Conservation (phyloP, 768 basidiomycete genomes). For the Lyophyllum atratum region DNA sequence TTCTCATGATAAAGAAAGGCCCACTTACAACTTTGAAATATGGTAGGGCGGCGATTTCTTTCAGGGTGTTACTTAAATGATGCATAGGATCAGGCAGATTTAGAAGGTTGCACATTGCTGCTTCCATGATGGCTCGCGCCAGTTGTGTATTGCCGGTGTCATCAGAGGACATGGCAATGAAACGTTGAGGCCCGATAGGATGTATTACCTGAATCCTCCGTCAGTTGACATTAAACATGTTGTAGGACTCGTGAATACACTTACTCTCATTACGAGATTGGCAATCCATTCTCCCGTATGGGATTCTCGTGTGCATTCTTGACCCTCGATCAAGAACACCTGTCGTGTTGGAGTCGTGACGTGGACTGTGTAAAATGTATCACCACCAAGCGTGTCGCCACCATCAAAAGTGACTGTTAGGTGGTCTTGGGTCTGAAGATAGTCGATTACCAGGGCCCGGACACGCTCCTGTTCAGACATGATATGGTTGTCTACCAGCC, state of each 20-base stretch:
- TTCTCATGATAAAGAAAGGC: too few species aligned
- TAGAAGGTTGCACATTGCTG: not conserved
- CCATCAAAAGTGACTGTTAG: slow-evolving; percentile 28
- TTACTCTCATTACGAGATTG: slow-evolving; percentile 10
- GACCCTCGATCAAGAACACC: slow-evolving; percentile 18
- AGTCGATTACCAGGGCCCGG: slow-evolving; percentile 9
- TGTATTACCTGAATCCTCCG: slow-evolving; percentile 12
- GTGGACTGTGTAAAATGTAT: slow-evolving; percentile 23
- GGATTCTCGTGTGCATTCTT: slow-evolving; percentile 8
- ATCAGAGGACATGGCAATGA: slow-evolving; percentile 12
- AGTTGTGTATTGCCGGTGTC: slow-evolving; percentile 11
- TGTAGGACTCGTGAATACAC: not conserved
- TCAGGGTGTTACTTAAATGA: slow-evolving; percentile 25
- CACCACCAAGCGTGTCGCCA: slow-evolving; percentile 8
- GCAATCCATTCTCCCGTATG: slow-evolving; percentile 23
- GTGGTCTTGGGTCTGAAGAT: slow-evolving; percentile 13
- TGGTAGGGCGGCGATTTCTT: slow-evolving; percentile 18
- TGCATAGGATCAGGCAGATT: slow-evolving; percentile 17
- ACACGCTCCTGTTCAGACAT: slow-evolving; percentile 22
- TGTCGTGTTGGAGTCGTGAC: slow-evolving; percentile 11
- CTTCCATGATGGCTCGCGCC: slow-evolving; percentile 12
- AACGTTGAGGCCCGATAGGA: slow-evolving; percentile 12
- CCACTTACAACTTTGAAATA: slow-evolving; percentile 17
- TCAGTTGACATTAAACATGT: not conserved
- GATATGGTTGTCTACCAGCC: slow-evolving; percentile 24